Conservation (phyloP, 108 stramenopile genomes). For the Epithemia pelagica region DNA sequence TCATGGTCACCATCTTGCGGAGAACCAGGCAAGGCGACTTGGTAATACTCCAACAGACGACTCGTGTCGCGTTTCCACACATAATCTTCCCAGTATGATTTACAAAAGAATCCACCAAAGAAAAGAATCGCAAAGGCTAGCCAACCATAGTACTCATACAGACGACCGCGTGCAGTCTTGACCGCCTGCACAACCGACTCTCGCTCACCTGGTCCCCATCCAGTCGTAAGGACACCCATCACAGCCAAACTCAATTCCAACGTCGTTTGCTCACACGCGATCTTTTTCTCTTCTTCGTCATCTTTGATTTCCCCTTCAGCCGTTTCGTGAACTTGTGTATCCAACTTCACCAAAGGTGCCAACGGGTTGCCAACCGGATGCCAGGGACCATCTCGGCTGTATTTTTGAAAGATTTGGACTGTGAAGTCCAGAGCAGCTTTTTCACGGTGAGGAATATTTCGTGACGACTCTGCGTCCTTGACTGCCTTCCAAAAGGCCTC, state of each 20-base stretch:
- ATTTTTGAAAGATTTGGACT: constrained; percentile 68
- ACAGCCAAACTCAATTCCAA: constrained; percentile 63
- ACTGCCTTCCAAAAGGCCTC: constrained; percentile 47
- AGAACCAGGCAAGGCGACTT: constrained; percentile 61
- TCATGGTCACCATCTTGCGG: constrained; percentile 65
- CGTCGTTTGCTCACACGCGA: constrained; percentile 56
- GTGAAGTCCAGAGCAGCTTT: constrained; percentile 59
- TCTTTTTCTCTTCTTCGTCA: constrained; percentile 46
- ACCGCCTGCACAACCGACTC: constrained; percentile 80
- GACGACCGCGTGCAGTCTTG: constrained; percentile 56
- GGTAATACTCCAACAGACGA: constrained; percentile 72
- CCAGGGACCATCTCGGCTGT: constrained; percentile 62
- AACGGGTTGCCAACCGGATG: constrained; percentile 56
- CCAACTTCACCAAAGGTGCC: constrained; percentile 47
- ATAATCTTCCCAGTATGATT: constrained; percentile 71
- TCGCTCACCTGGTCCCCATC: constrained; percentile 48
- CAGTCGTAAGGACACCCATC: constrained; percentile 51
- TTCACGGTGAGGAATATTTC: constrained; percentile 73
- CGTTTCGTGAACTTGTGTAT: neutral
- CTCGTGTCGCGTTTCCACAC: constrained; percentile 67
- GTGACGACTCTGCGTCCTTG: constrained; percentile 48
- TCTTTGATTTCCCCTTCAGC: constrained; percentile 26
- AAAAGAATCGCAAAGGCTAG: constrained; percentile 57
- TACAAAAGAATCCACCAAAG: constrained; percentile 76
- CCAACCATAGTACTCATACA: constrained; percentile 47